phyloP scores from a whole-genome alignment of 768 basidiomycete species.

The Albatrellus ellisii region DNA sequence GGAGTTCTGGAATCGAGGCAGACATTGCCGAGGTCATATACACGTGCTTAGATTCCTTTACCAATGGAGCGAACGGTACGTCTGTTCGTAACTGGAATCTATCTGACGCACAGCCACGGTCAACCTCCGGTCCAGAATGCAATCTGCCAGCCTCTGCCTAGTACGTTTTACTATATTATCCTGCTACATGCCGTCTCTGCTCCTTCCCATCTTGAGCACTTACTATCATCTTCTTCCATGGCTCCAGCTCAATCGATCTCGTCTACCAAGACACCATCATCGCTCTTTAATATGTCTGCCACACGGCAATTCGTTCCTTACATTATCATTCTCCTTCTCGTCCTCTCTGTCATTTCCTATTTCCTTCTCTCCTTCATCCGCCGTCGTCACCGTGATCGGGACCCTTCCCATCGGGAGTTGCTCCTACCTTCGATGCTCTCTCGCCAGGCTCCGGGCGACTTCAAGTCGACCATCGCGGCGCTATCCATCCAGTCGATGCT shows the following conservation, averaged over 20 bases:
- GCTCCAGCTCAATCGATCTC: background rate
- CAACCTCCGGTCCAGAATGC: no score
- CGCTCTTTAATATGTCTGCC: background rate
- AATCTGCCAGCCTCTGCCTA: no score
- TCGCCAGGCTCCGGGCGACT: background rate
- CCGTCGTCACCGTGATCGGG: background rate
- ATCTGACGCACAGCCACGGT: no score
- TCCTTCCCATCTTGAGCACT: background rate
- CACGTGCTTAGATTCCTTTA: no score
- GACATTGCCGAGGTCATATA: no score
- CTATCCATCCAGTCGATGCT: slow-evolving; percentile 6
- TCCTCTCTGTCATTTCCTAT: background rate
- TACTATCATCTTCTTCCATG: background rate
- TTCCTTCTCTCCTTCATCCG: background rate
- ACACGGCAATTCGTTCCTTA: background rate
- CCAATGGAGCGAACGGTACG: no score
- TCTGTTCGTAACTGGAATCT: no score
- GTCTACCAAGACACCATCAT: background rate
- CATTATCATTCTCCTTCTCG: background rate
- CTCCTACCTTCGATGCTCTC: background rate
- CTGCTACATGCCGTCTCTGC: no score
- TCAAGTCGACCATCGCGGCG: slow-evolving; percentile 4
- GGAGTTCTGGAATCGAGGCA: no score
- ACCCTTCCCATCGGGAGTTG: background rate
- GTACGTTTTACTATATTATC: no score